Conservation (phyloP, 2,329 filamentous ascomycete genomes). For the Stachybotrys chlorohalonatus region DNA sequence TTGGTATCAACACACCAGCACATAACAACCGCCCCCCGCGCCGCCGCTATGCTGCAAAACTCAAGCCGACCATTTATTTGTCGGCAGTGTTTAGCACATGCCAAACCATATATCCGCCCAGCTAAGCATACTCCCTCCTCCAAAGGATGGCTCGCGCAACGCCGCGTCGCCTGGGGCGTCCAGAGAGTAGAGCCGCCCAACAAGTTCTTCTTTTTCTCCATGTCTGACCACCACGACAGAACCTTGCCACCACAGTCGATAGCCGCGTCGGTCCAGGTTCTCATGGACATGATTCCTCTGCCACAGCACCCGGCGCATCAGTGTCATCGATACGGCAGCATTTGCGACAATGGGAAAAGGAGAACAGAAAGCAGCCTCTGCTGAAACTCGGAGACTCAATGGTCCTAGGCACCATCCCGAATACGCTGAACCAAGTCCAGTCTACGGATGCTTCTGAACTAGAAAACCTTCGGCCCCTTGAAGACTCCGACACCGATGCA, state of each 20-base stretch:
- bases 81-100: constrained; percentile 20
- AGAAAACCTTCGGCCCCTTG: neutral
- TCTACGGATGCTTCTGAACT: constrained; percentile 21
- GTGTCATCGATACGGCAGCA: constrained; percentile 25
- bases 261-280: neutral
- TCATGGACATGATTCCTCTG: neutral
- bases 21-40: neutral
- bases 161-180: neutral
- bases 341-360: constrained; percentile 28
- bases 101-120: constrained; percentile 4
- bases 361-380: neutral
- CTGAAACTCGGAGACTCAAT: neutral
- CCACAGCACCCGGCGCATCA: neutral
- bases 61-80: constrained; percentile 21
- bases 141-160: neutral
- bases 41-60: constrained; percentile 17
- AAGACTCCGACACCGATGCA: neutral
- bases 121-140: neutral
- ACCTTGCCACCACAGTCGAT: neutral
- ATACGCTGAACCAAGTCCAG: constrained; percentile 22
- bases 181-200: neutral
- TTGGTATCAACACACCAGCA: neutral
- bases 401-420: constrained; percentile 11
- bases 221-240: neutral
- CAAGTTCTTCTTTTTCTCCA: neutral